Evolutionary conservation across 768 basidiomycete species (phyloP).

Genomic region (Naematelia aurantialba): DNA sequence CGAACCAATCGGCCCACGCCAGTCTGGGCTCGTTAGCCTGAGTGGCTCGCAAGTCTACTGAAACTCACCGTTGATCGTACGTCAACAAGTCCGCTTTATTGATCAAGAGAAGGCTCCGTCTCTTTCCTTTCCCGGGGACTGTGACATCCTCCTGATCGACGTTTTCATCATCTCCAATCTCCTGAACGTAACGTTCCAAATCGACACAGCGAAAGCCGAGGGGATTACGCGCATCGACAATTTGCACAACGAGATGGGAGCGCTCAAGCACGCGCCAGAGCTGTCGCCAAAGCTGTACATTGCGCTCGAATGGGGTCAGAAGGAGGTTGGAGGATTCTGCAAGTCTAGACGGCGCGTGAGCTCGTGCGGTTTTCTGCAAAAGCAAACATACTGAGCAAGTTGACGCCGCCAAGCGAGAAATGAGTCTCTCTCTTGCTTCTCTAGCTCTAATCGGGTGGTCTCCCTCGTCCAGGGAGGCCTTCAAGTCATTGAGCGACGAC

Average conservation of each 20-base stretch:
- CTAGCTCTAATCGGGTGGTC: constrained; percentile 73
- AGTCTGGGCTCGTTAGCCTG: constrained; percentile 54
- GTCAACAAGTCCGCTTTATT: constrained; percentile 95
- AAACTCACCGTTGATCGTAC: constrained; percentile 68
- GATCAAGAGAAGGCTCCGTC: constrained; percentile 76
- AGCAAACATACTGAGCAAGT: constrained; percentile 71
- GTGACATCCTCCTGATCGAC: constrained; percentile 65
- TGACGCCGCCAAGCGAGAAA: constrained; percentile 92
- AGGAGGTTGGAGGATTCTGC: constrained; percentile 83
- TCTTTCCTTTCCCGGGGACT: constrained; percentile 68
- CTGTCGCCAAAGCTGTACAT: constrained; percentile 97
- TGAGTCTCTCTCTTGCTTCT: constrained; percentile 79
- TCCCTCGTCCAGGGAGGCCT: constrained; percentile 81
- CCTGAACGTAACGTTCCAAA: constrained; percentile 79
- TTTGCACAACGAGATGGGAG: constrained; percentile 93
- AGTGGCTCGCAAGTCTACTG: not conserved
- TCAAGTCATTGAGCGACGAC: not conserved
- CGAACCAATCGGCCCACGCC: constrained; percentile 74
- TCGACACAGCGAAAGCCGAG: constrained; percentile 90
- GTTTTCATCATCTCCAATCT: constrained; percentile 50
- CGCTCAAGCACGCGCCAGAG: constrained; percentile 96
- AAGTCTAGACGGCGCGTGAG: constrained; percentile 56
- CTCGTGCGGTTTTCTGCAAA: not conserved
- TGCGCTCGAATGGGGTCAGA: constrained; percentile 94
- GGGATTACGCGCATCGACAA: constrained; percentile 95